Percentiles rank a stretch among this genome's conserved stretches.
Evolutionary conservation across 768 basidiomycete species (phyloP).

Genomic region (Serendipita vermifera): DNA sequence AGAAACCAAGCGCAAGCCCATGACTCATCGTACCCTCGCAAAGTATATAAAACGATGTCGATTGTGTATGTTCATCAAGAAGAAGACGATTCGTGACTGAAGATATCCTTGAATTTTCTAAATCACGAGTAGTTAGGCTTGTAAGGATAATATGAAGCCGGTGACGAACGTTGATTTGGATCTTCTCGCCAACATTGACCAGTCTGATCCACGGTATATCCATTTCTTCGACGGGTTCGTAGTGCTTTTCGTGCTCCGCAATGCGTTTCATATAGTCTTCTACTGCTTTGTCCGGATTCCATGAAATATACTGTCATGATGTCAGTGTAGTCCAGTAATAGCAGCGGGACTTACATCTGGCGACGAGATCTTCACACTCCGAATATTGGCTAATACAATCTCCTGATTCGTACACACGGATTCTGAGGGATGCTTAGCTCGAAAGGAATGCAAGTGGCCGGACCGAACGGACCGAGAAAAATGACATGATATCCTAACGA

Average conservation of each 20-base stretch:
- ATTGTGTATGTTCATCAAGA: slow-evolving; percentile 99
- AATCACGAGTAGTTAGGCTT: neutral
- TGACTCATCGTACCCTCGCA: slow-evolving; percentile 48
- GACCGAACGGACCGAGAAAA: slow-evolving; percentile 54
- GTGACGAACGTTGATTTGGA: slow-evolving; percentile 78
- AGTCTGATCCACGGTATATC: slow-evolving; percentile 92
- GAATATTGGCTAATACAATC: slow-evolving; percentile 86
- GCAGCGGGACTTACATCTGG: slow-evolving; percentile 60
- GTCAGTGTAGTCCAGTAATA: neutral
- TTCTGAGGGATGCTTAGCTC: slow-evolving; percentile 37
- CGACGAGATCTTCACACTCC: slow-evolving; percentile 95
- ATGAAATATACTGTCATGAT: slow-evolving; percentile 25
- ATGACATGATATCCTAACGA: slow-evolving; percentile 82
- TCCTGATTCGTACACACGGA: slow-evolving; percentile 83
- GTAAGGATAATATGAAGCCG: neutral
- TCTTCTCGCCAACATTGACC: slow-evolving; percentile 92
- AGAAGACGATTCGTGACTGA: slow-evolving; percentile 91
- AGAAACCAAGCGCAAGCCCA: neutral
- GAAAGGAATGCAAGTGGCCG: neutral
- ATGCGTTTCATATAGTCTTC: slow-evolving; percentile 89
- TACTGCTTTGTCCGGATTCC: slow-evolving; percentile 87
- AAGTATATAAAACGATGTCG: slow-evolving; percentile 89
- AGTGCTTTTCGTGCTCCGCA: slow-evolving; percentile 68
- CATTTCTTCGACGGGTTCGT: slow-evolving; percentile 83
- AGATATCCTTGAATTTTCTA: slow-evolving; percentile 82